Evolutionary conservation across 345 rosid genomes (phyloP).

Genomic region (Rubroshorea leprosula): DNA sequence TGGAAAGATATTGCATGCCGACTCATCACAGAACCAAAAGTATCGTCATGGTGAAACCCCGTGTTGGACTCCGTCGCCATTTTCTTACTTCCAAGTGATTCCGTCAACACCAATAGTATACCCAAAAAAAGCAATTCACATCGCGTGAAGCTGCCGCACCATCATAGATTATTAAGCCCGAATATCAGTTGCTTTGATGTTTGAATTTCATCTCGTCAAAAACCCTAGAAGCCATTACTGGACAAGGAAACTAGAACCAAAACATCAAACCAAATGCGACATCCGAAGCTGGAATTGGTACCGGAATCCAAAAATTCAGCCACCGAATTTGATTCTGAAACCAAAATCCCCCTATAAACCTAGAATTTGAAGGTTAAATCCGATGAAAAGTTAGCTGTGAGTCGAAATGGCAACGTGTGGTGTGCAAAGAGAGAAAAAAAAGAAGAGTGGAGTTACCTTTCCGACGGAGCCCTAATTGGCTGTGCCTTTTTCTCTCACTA

Average conservation of each 20-base stretch:
- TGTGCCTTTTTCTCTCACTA: conserved; percentile 14
- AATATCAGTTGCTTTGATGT: not conserved
- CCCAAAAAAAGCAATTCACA: not conserved
- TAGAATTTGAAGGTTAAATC: not conserved
- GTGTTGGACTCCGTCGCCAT: conserved; percentile 68
- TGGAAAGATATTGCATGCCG: conserved; percentile 54
- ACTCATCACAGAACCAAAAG: conserved; percentile 32
- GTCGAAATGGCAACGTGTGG: conserved; percentile 1
- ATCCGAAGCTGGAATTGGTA: not conserved
- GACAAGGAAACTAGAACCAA: conserved; percentile 1
- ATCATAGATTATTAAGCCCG: not conserved
- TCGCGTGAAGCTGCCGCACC: not conserved
- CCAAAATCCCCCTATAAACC: not conserved
- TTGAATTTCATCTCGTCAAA: conserved; percentile 5
- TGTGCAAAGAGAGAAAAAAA: not conserved
- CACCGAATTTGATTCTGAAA: conserved; percentile 3
- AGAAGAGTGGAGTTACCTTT: conserved; percentile 19
- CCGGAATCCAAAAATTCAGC: not conserved
- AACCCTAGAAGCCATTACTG: not conserved
- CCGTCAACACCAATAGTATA: not conserved
- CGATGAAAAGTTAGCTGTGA: not conserved
- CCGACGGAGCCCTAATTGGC: conserved; percentile 22
- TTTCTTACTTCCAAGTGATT: not conserved
- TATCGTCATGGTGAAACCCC: conserved; percentile 34
- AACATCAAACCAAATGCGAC: conserved; percentile 12